Evolutionary conservation across 176 grass and related monocot genomes (phyloP).

Genomic region (Carex myosuroides): DNA sequence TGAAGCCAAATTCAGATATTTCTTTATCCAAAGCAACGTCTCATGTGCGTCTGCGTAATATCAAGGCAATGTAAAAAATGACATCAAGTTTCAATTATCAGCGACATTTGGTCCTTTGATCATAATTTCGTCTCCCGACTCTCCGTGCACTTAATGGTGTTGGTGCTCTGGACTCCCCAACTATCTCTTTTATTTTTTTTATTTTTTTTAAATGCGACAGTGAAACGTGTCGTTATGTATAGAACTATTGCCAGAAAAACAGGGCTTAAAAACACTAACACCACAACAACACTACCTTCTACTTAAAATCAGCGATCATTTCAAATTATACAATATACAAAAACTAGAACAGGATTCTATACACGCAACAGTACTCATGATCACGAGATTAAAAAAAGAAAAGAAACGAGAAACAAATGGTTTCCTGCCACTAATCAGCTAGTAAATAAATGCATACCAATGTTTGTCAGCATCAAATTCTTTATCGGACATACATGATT

Average conservation of each 20-base stretch:
- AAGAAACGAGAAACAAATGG: constrained; percentile 4
- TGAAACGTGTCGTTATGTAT: neutral
- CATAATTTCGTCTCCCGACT: too few species aligned
- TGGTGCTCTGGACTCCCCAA: neutral
- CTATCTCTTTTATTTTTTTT: too few species aligned
- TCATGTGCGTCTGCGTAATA: neutral
- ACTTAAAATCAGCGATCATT: constrained; percentile 16
- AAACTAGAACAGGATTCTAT: constrained; percentile 13
- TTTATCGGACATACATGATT: constrained; percentile 10
- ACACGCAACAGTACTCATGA: neutral
- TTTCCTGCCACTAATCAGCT: constrained; percentile 20
- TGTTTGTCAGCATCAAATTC: constrained; percentile 16
- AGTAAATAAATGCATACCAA: constrained; percentile 21
- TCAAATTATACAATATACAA: constrained; percentile 24
- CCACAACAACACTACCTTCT: neutral
- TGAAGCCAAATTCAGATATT: neutral
- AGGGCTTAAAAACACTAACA: neutral
- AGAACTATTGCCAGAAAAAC: neutral
- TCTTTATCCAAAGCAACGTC: neutral
- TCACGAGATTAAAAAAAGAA: neutral
- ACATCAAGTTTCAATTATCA: neutral
- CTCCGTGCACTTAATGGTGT: neutral
- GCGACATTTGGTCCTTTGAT: neutral
- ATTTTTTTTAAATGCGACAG: too few species aligned
- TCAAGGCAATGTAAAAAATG: too few species aligned